Evolutionary conservation across 306 rosid genomes (phyloP).

Genomic region (Adenanthera pavonina): DNA sequence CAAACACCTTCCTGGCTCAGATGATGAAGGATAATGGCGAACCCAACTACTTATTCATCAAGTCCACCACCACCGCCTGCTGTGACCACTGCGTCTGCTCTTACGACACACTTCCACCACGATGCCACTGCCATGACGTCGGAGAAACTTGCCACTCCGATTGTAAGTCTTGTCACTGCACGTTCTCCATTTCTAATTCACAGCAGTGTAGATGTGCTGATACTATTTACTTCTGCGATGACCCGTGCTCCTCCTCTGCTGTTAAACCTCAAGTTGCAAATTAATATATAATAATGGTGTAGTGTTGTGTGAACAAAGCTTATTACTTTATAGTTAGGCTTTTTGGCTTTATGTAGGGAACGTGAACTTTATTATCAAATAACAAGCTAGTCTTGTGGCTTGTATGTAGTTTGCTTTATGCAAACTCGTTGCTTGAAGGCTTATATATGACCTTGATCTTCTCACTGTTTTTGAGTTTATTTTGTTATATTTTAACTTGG

Average conservation of each 20-base stretch:
- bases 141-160: background rate
- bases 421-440: too few species aligned
- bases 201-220: background rate
- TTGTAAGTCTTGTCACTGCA: background rate
- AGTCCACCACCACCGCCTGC: conserved; percentile 15
- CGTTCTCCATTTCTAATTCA: background rate
- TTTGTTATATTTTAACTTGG: too few species aligned
- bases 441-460: too few species aligned
- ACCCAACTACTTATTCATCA: background rate
- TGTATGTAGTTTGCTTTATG: too few species aligned
- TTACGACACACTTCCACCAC: background rate
- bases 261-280: too few species aligned
- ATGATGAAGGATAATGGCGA: background rate
- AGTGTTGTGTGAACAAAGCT: too few species aligned
- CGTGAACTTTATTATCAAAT: too few species aligned
- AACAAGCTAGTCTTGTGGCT: too few species aligned
- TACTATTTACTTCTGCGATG: background rate
- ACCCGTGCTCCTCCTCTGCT: background rate
- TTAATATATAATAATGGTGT: too few species aligned
- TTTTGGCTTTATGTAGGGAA: too few species aligned
- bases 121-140: background rate
- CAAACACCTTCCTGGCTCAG: background rate
- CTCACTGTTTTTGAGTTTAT: too few species aligned
- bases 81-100: background rate
- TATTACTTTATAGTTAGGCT: too few species aligned